Percentiles rank a stretch among this genome's conserved stretches.
Evolutionary conservation across 805 yeast species (phyloP).

Genomic region (Kazachstania africana): DNA sequence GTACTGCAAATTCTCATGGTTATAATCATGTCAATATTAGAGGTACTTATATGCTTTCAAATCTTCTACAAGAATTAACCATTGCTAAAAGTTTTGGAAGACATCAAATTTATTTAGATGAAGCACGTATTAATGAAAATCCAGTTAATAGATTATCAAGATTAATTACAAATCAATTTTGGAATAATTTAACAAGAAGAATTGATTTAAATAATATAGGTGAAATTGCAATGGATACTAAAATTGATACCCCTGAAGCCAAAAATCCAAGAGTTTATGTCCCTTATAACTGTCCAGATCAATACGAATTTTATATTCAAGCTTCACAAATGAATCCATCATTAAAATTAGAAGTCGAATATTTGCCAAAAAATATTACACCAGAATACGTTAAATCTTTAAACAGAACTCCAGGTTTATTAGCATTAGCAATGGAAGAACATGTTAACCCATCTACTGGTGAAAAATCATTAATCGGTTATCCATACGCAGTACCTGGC

Average conservation of each 20-base stretch:
- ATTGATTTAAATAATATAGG: constrained; percentile 51
- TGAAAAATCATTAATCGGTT: constrained; percentile 43
- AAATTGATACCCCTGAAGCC: constrained; percentile 49
- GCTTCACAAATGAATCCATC: constrained; percentile 46
- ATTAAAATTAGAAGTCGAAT: constrained; percentile 56
- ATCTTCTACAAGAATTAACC: constrained; percentile 77
- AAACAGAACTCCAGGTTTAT: constrained; percentile 73
- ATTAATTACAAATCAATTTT: constrained; percentile 63
- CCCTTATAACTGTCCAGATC: constrained; percentile 59
- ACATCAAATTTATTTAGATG: constrained; percentile 68
- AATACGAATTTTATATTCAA: constrained; percentile 51
- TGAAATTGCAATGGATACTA: constrained; percentile 67
- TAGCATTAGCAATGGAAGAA: constrained; percentile 63
- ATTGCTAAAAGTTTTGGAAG: constrained; percentile 75
- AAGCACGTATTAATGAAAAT: constrained; percentile 71
- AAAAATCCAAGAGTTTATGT: constrained; percentile 68
- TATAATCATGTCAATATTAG: constrained; percentile 59
- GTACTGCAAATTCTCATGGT: constrained; percentile 80
- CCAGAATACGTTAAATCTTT: constrained; percentile 68
- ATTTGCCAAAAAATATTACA: constrained; percentile 62
- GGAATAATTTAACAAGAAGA: constrained; percentile 68
- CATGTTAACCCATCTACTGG: constrained; percentile 39
- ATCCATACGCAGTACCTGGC: constrained; percentile 92
- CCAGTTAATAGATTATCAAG: constrained; percentile 72
- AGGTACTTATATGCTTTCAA: constrained; percentile 84